Percentiles rank a stretch among this genome's conserved stretches.
These are phyloP conservation scores for Trypanosoma congolense DNA, from an alignment of 208 protist genomes.

Conservation along the genomic window DNA sequence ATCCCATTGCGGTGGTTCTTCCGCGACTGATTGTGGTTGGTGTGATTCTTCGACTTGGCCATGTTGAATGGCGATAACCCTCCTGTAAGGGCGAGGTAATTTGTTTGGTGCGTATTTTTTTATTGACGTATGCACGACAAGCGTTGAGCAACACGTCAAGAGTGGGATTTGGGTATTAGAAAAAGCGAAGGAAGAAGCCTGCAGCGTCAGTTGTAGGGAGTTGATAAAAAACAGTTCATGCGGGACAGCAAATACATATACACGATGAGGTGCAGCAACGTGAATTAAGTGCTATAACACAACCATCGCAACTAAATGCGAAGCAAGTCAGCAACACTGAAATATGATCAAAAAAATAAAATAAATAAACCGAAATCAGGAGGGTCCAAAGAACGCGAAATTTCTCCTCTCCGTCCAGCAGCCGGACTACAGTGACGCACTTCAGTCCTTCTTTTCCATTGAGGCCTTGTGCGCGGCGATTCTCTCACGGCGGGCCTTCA, in stretches of 20 bases:
- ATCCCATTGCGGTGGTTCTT: conserved; percentile 92
- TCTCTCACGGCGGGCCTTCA: conserved; percentile 74
- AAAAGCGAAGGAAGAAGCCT: too few species aligned
- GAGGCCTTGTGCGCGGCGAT: conserved; percentile 32
- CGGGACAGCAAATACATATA: neutral
- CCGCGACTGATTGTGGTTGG: conserved; percentile 90
- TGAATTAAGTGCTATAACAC: too few species aligned
- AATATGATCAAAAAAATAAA: too few species aligned
- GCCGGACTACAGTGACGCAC: neutral
- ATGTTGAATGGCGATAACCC: conserved; percentile 33
- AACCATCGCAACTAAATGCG: too few species aligned
- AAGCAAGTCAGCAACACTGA: too few species aligned
- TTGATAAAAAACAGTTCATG: too few species aligned
- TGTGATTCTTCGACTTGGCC: conserved; percentile 94
- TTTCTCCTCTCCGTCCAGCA: too few species aligned
- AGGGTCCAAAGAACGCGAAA: too few species aligned
- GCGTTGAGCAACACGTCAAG: too few species aligned
- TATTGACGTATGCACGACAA: neutral
- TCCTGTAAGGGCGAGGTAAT: neutral
- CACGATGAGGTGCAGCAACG: neutral
- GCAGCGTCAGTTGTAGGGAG: too few species aligned
- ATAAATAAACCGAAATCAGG: too few species aligned
- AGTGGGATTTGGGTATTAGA: too few species aligned
- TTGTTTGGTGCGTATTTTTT: neutral
- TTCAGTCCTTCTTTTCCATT: conserved; percentile 12